These are phyloP conservation scores for Nothomitra cinnamomea DNA, from an alignment of 2,329 filamentous ascomycete genomes.

Conservation along the genomic window DNA sequence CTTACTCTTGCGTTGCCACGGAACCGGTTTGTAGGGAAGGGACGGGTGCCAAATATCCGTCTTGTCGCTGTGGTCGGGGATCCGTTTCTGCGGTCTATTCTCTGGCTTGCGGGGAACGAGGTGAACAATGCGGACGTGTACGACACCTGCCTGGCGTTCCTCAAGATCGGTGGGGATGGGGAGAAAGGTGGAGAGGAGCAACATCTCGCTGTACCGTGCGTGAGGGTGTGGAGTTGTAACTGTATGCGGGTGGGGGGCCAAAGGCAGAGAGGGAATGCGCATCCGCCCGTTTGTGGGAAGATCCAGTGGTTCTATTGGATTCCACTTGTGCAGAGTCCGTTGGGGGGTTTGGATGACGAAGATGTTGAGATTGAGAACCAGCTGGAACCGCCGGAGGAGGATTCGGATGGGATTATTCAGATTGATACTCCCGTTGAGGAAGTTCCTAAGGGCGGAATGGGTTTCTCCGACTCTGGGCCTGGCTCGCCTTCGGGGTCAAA, in stretches of 20 bases:
- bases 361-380: no score
- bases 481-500: no score
- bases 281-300: not conserved
- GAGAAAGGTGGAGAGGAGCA: no score
- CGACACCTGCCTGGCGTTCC: not conserved
- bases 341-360: no score
- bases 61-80: not conserved
- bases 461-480: no score
- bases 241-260: not conserved
- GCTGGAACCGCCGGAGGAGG: no score
- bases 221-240: not conserved
- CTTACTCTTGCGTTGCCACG: not conserved
- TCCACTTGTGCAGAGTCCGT: not conserved
- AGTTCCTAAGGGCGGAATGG: no score
- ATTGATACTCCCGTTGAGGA: no score
- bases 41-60: no score
- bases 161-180: not conserved
- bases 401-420: no score
- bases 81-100: not conserved
- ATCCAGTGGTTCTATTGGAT: not conserved
- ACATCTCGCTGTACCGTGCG: not conserved
- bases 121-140: not conserved
- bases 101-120: not conserved
- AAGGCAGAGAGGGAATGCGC: not conserved
- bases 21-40: not conserved